These are phyloP conservation scores for Taiozyma sp. DNA, from an alignment of 1,139 yeast genomes.

Conservation along the genomic window DNA sequence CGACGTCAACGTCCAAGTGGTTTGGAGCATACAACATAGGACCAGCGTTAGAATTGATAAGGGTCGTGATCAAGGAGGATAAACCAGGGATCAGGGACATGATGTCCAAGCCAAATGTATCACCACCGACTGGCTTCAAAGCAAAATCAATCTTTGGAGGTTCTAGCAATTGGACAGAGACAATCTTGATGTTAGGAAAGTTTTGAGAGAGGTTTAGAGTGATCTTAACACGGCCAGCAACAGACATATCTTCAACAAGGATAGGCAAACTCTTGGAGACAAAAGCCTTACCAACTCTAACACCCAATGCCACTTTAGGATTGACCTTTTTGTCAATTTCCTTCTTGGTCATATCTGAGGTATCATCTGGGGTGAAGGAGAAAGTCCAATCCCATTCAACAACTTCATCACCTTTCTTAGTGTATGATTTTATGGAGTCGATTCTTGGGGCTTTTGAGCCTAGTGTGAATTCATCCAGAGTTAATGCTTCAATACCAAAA, in stretches of 20 bases:
- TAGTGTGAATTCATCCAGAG: slow-evolving; percentile 69
- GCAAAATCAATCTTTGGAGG: slow-evolving; percentile 75
- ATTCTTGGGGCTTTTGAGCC: slow-evolving; percentile 78
- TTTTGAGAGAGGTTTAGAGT: slow-evolving; percentile 53
- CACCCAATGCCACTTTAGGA: slow-evolving; percentile 76
- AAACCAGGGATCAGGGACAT: slow-evolving; percentile 82
- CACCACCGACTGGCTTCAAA: slow-evolving; percentile 86
- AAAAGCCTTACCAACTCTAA: slow-evolving; percentile 72
- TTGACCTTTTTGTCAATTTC: slow-evolving; percentile 65
- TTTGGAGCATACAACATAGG: slow-evolving; percentile 84
- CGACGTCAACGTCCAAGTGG: slow-evolving; percentile 67
- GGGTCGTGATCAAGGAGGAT: slow-evolving; percentile 62
- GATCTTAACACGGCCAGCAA: slow-evolving; percentile 65
- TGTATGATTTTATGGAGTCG: slow-evolving; percentile 63
- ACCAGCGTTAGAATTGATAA: slow-evolving; percentile 63
- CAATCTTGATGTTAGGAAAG: slow-evolving; percentile 71
- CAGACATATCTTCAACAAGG: slow-evolving; percentile 72
- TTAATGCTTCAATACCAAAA: slow-evolving; percentile 66
- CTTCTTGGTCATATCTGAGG: slow-evolving; percentile 74
- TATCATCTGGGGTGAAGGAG: slow-evolving; percentile 74
- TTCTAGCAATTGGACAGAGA: slow-evolving; percentile 66
- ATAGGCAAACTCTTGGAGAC: slow-evolving; percentile 71
- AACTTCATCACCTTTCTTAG: slow-evolving; percentile 57
- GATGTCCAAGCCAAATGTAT: slow-evolving; percentile 73
- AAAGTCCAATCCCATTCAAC: slow-evolving; percentile 84